Base-by-base conservation (phyloP, 345 rosid species). In the Heritiera fomes region DNA sequence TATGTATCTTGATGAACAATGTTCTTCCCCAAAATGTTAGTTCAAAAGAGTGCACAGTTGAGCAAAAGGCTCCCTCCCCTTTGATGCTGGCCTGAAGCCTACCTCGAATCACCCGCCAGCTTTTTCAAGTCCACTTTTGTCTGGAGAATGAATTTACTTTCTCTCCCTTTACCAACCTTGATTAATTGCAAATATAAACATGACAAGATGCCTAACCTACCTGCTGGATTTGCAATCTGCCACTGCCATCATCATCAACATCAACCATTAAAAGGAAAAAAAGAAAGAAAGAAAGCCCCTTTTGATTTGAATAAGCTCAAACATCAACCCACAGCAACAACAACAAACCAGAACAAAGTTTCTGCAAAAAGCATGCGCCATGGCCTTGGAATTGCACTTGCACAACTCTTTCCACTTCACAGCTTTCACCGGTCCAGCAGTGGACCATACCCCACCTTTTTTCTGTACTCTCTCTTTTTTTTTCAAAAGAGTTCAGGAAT, bases 171-270 rank as follows among this genome's bases (percentile, higher is more conserved):
- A 62, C 69, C 58, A 75, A 46, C 43, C 70, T 30, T 9, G 78
- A 63, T 63, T 76, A 76, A 63, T 63, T 30, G 30, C 46, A 38
- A 62, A 38, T 20, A 55, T 13, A 76, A 62, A 30, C 55, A 75
- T 63, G 78, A 76, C 49, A 15, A 60, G 78, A 75, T 63, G 58
- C 78, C 34, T 62, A 76, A 76, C 60, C 78, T 75, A 75, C 32
- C 60, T 75, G 43, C 38, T 62, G 59, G 70, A 75, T 62, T 49
- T 75, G 28, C 46, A 17, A 61, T 75, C 69, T 74, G 13, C n/a
- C 8, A 14, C 23, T 20, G 6, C 8, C 14, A 75, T 9, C 68
- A 60, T 40, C 53, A n/a, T 43, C 23, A 50, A 0, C 18, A 53
- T 14, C 17, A 64, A 40, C 1, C 3, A 7, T 0, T 8, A 73